These are phyloP conservation scores for Fusarium begoniae DNA, from an alignment of 2,329 filamentous ascomycete genomes.

Conservation along the genomic window DNA sequence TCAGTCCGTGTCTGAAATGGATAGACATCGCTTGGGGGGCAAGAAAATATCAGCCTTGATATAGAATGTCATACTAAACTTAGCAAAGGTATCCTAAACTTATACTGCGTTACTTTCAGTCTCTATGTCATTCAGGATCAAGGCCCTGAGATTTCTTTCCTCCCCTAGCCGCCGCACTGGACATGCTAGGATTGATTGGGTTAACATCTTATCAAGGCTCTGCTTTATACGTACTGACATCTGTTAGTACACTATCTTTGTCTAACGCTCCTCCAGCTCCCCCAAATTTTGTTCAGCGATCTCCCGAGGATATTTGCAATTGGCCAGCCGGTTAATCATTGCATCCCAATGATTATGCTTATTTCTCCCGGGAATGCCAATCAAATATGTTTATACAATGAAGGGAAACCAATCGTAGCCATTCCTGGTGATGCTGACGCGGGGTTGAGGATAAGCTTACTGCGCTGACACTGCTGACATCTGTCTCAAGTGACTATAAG, in stretches of 20 bases:
- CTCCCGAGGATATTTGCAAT: background rate
- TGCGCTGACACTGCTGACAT: background rate
- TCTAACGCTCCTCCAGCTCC: no score
- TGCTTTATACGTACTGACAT: rapidly evolving
- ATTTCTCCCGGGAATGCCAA: background rate
- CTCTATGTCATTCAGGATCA: background rate
- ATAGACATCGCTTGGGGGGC: background rate
- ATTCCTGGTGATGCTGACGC: background rate
- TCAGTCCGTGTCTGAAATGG: background rate
- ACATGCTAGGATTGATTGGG: rapidly evolving
- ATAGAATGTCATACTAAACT: background rate
- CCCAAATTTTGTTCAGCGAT: no score
- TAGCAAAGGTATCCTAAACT: rapidly evolving
- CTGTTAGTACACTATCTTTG: rapidly evolving
- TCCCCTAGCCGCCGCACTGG: background rate
- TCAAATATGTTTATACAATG: no score
- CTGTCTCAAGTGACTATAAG: background rate
- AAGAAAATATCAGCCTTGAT: background rate
- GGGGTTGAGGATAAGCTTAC: background rate
- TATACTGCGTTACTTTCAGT: rapidly evolving
- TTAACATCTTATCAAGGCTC: rapidly evolving
- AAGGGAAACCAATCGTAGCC: background rate
- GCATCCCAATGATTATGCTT: background rate
- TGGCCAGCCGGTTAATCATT: no score
- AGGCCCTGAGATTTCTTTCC: background rate